Conservation (phyloP, 768 basidiomycete genomes). For the Naganishia vaughanmartiniae region DNA sequence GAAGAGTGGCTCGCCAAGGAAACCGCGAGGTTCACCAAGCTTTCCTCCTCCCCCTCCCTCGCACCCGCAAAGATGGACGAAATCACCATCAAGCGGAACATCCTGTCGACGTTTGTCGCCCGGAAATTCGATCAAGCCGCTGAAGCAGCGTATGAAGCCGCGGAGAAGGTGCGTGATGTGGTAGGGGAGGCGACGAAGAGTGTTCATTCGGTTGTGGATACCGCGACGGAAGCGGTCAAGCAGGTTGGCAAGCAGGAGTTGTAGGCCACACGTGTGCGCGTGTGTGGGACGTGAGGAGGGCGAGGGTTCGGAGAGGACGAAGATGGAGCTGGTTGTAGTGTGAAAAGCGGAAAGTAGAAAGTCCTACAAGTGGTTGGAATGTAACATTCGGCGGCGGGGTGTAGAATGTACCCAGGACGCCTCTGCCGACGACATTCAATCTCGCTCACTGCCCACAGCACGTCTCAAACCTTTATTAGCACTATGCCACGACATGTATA, state of each 20-base stretch:
- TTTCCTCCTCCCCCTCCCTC: slow-evolving; percentile 75
- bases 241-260: background rate
- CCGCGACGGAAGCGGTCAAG: slow-evolving; percentile 12
- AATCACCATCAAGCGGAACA: slow-evolving; percentile 86
- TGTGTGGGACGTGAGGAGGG: background rate
- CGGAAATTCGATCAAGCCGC: slow-evolving; percentile 40
- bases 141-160: slow-evolving; percentile 34
- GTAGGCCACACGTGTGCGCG: too few species aligned
- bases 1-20: slow-evolving; percentile 83
- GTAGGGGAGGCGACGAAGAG: slow-evolving; percentile 20
- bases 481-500: too few species aligned
- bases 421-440: too few species aligned
- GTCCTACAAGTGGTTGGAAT: too few species aligned
- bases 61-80: slow-evolving; percentile 81
- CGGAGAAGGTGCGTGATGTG: slow-evolving; percentile 20
- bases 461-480: too few species aligned
- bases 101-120: slow-evolving; percentile 54
- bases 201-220: slow-evolving; percentile 11
- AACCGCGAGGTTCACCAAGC: slow-evolving; percentile 69
- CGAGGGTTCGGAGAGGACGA: too few species aligned
- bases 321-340: too few species aligned
- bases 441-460: too few species aligned
- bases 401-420: too few species aligned
- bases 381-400: too few species aligned
- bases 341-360: too few species aligned